phyloP scores from a whole-genome alignment of 2,329 filamentous ascomycete species.

The Aulographum hederae region DNA sequence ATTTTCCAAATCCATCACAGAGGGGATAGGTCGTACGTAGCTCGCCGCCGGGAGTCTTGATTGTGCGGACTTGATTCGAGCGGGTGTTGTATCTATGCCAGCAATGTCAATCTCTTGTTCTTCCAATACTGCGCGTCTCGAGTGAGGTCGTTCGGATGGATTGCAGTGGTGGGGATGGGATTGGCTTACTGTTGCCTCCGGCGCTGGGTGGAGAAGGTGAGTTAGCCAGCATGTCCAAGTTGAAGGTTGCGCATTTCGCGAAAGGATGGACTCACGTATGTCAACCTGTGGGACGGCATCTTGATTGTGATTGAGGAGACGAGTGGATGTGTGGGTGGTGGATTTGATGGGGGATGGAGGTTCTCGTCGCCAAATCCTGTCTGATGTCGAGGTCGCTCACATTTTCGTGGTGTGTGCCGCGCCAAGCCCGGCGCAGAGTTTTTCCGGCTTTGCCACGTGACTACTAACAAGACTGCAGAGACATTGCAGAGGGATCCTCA shows the following conservation, averaged over 20 bases:
- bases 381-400: no score
- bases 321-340: not conserved
- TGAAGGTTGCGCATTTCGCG: constrained; percentile 1
- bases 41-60: constrained; percentile 94
- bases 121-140: not conserved
- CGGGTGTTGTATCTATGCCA: constrained; percentile 77
- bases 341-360: not conserved
- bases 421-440: no score
- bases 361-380: not conserved
- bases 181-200: constrained; percentile 31
- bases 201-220: constrained; percentile 22
- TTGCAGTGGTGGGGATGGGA: constrained; percentile 1
- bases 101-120: not conserved
- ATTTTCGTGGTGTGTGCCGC: no score
- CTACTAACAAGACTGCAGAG: no score
- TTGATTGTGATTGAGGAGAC: constrained; percentile 14
- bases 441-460: no score
- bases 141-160: not conserved
- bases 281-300: constrained; percentile 36
- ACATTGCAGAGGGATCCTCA: no score
- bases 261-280: constrained; percentile 29
- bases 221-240: constrained; percentile 13
- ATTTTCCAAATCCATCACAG: no score
- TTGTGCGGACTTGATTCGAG: constrained; percentile 88
- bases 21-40: no score